Evolutionary conservation across 768 basidiomycete genomes (phyloP).

Genomic region (Hericium rajendrae): DNA sequence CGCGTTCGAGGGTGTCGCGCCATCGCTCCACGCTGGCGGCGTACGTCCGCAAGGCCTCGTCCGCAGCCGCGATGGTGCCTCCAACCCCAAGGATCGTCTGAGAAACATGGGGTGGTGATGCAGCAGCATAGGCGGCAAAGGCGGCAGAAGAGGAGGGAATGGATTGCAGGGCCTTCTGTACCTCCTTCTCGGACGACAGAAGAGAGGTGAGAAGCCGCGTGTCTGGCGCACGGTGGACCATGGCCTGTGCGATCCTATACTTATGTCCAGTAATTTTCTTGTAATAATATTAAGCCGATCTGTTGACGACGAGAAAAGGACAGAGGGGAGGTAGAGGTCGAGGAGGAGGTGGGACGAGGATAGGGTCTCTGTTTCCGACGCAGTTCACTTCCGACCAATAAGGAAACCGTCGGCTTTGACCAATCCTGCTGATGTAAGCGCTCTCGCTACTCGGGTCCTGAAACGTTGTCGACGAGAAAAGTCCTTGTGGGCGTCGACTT

Average conservation of each 20-base stretch:
- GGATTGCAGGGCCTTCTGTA: slow-evolving; percentile 46
- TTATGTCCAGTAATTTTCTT: too few relatives aligned
- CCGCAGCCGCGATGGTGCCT: slow-evolving; percentile 48
- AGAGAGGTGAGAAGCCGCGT: slow-evolving; percentile 63
- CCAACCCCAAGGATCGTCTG: slow-evolving; percentile 45
- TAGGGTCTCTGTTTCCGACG: too few relatives aligned
- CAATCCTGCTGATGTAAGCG: too few relatives aligned
- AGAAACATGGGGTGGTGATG: slow-evolving; percentile 46
- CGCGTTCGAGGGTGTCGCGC: slow-evolving; percentile 45
- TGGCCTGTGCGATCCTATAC: slow-evolving; percentile 16
- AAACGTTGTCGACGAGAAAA: too few relatives aligned
- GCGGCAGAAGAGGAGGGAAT: slow-evolving; percentile 54
- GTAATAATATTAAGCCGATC: too few relatives aligned
- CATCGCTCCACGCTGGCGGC: slow-evolving; percentile 53
- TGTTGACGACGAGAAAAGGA: too few relatives aligned
- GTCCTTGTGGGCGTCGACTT: too few relatives aligned
- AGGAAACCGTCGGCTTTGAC: too few relatives aligned
- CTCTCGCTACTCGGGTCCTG: too few relatives aligned
- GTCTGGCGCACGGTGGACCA: slow-evolving; percentile 70
- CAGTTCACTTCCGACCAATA: too few relatives aligned
- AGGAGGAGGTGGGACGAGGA: too few relatives aligned
- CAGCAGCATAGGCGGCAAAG: slow-evolving; percentile 64
- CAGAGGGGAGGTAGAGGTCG: too few relatives aligned
- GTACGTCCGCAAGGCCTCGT: slow-evolving; percentile 60
- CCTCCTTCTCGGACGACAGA: slow-evolving; percentile 61